Evolutionary conservation across 148 eudicot genomes (phyloP).

Genomic region (Fallopia convolvulus): DNA sequence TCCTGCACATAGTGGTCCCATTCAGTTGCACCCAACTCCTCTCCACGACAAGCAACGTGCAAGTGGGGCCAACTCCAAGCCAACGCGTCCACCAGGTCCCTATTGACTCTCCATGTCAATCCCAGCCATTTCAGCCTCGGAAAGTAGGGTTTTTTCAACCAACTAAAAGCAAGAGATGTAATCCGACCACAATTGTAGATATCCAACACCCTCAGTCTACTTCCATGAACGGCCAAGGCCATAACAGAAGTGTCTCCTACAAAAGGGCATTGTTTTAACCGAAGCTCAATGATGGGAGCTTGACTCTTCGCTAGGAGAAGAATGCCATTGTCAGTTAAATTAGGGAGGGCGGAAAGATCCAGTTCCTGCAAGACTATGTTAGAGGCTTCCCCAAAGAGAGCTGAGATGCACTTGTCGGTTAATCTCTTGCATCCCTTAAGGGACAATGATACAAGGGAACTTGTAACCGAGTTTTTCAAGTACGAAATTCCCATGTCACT

Average conservation of each 20-base stretch:
- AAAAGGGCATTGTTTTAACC: slow-evolving; percentile 78
- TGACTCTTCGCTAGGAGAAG: slow-evolving; percentile 58
- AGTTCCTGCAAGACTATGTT: slow-evolving; percentile 53
- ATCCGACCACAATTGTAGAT: slow-evolving; percentile 87
- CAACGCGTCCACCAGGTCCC: slow-evolving; percentile 76
- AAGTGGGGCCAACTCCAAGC: slow-evolving; percentile 66
- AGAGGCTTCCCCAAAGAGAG: slow-evolving; percentile 46
- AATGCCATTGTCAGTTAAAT: slow-evolving; percentile 64
- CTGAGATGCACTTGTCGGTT: slow-evolving; percentile 66
- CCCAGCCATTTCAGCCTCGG: slow-evolving; percentile 91
- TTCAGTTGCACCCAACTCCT: slow-evolving; percentile 69
- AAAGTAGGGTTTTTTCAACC: slow-evolving; percentile 90
- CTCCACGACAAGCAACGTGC: slow-evolving; percentile 62
- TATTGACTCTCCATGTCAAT: slow-evolving; percentile 55
- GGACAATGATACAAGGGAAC: slow-evolving; percentile 53
- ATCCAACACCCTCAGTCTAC: slow-evolving; percentile 65
- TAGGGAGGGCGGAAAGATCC: slow-evolving; percentile 80
- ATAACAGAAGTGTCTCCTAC: slow-evolving; percentile 81
- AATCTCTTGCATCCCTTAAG: slow-evolving; percentile 90
- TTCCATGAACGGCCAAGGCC: slow-evolving; percentile 83
- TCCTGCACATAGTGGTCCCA: slow-evolving; percentile 75
- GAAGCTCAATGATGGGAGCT: slow-evolving; percentile 56
- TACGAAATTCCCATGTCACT: slow-evolving; percentile 63
- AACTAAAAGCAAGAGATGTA: slow-evolving; percentile 61
- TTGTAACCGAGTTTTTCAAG: slow-evolving; percentile 37